Evolutionary conservation across 1,139 yeast genomes (phyloP).

Genomic region (Candida sp.): DNA sequence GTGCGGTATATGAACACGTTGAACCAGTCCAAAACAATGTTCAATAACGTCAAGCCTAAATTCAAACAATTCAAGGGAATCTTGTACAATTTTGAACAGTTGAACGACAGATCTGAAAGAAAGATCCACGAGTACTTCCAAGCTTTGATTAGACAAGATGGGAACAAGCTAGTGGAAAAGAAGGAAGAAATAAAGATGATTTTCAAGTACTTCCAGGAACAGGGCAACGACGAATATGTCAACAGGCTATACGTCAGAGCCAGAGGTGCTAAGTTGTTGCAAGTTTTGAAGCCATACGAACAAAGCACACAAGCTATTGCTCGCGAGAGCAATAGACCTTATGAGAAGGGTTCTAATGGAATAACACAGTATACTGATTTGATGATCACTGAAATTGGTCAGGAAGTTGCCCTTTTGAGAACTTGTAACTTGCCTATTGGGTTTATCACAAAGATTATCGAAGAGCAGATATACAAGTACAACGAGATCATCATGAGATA

Average conservation of each 20-base stretch:
- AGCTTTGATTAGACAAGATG: constrained; percentile 14
- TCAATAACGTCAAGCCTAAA: constrained; percentile 38
- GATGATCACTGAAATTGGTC: constrained; percentile 50
- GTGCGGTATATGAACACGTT: constrained; percentile 43
- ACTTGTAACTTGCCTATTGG: constrained; percentile 21
- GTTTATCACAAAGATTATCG: constrained; percentile 25
- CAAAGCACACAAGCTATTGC: constrained; percentile 39
- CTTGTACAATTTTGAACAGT: constrained; percentile 46
- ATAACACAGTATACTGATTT: constrained; percentile 60
- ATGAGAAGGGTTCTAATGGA: constrained; percentile 69
- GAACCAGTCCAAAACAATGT: constrained; percentile 33
- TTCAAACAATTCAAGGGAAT: constrained; percentile 55
- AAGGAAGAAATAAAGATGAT: constrained; percentile 26
- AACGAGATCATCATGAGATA: constrained; percentile 13
- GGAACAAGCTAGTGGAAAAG: constrained; percentile 8
- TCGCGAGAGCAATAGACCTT: constrained; percentile 44
- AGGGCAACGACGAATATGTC: constrained; percentile 18
- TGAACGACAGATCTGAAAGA: constrained; percentile 51
- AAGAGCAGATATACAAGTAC: constrained; percentile 25
- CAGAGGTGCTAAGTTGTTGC: constrained; percentile 49
- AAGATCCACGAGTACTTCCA: constrained; percentile 40
- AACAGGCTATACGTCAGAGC: constrained; percentile 49
- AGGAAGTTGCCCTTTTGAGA: constrained; percentile 46
- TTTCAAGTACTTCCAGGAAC: constrained; percentile 46
- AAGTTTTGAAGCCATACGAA: constrained; percentile 39